Evolutionary conservation across 2,329 filamentous ascomycete species (phyloP), one percentile per base, ranked within the genome.

Genomic region (Pseudocercospora vitis): DNA sequence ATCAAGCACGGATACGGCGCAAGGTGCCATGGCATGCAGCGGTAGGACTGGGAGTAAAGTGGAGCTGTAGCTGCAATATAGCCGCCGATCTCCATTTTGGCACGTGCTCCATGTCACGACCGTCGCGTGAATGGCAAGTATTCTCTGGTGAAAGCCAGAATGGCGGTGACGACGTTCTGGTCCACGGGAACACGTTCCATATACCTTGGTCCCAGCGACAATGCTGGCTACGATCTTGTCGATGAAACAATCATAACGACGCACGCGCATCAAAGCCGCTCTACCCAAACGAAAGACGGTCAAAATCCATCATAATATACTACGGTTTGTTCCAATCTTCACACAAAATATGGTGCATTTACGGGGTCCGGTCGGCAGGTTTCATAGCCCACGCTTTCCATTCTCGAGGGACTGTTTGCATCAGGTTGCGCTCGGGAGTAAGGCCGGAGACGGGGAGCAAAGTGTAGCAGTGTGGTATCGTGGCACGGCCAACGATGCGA

Each of bases 201-300:
- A 28, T 21, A 45, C 8, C 24, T 45, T 18, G 42, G 42, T 16
- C 14, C 24, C 42, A 19, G 7, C 21, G 14, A 31, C n/a, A 29
- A 45, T 45, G 42, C 42, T 45, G 42, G 42, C 42, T 45, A n/a
- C 42, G 42, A 45, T 29, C 26, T 14, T 31, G n/a, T 31, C 42
- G 42, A 45, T 31, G 42, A 31, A 45, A 45, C 24, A 31, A n/a
- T 29, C 19, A 24, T 8, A 45, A 29, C 24, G 21, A 7, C 21
- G 7, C 11, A 6, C n/a, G 32, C 32, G 32, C 6, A 7, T 35
- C 32, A 35, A 35, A 14, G 14, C 7, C 32, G 6, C n/a, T n/a
- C n/a, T n/a, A n/a, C n/a, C n/a, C n/a, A n/a, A n/a, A n/a, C n/a
- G n/a, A n/a, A n/a, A n/a, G n/a, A n/a, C n/a, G n/a, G n/a, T n/a